Conservation (phyloP, 345 rosid species). For the Camelina hispida region DNA sequence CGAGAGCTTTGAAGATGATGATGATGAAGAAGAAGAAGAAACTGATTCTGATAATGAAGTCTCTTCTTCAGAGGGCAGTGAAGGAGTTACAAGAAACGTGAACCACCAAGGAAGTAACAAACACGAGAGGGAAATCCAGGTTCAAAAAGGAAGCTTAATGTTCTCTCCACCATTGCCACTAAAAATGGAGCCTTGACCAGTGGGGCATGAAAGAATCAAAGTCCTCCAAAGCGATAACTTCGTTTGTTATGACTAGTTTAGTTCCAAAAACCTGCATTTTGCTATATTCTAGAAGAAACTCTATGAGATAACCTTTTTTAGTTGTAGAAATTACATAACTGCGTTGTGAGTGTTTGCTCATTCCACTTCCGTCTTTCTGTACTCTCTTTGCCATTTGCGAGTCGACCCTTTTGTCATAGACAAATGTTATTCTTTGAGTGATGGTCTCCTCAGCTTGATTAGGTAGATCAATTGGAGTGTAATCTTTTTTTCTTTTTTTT, state of each 20-base stretch:
- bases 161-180: conserved; percentile 71
- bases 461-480: conserved; percentile 17
- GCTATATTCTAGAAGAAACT: conserved; percentile 7
- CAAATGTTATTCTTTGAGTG: conserved; percentile 13
- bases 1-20: conserved; percentile 38
- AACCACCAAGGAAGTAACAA: conserved; percentile 32
- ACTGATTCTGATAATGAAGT: conserved; percentile 36
- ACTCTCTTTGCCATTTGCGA: neutral
- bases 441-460: neutral
- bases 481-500: neutral
- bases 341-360: conserved; percentile 11
- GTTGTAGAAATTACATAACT: conserved; percentile 24
- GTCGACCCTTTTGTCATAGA: neutral
- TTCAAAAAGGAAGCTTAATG: conserved; percentile 45
- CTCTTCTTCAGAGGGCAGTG: conserved; percentile 46
- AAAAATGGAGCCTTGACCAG: conserved; percentile 67
- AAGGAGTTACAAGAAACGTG: conserved; percentile 24
- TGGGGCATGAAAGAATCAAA: conserved; percentile 23
- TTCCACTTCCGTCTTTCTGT: neutral
- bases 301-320: neutral
- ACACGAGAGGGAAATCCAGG: conserved; percentile 23
- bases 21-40: conserved; percentile 41
- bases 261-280: conserved; percentile 9
- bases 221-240: neutral
- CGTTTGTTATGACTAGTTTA: conserved; percentile 16